Conservation (phyloP, 2,329 filamentous ascomycete genomes). For the Fusarium proliferatum region DNA sequence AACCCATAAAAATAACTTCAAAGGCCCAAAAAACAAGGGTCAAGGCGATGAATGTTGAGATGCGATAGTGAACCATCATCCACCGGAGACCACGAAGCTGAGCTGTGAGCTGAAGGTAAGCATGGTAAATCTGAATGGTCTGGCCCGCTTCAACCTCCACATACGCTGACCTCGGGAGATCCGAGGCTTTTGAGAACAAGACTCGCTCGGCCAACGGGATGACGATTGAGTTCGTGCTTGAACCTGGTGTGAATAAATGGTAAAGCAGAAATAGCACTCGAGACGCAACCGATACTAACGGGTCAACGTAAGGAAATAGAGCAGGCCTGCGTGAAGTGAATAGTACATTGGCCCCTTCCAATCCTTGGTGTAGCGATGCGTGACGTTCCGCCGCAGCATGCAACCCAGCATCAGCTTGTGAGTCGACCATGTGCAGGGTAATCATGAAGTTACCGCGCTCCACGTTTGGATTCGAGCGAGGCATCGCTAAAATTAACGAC, state of each 20-base stretch:
- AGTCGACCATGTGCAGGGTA: constrained; percentile 74
- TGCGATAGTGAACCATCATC: constrained; percentile 86
- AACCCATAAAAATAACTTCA: constrained; percentile 74
- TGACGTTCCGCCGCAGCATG: constrained; percentile 45
- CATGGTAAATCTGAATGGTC: constrained; percentile 80
- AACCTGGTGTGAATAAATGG: constrained; percentile 73
- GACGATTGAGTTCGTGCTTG: constrained; percentile 71
- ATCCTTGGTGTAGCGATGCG: constrained; percentile 49
- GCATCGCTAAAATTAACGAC: constrained; percentile 77
- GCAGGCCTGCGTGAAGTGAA: constrained; percentile 78
- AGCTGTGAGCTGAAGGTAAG: constrained; percentile 76
- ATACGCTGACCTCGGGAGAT: constrained; percentile 59
- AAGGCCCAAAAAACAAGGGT: constrained; percentile 80
- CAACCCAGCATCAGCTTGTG: constrained; percentile 45
- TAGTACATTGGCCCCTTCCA: constrained; percentile 57
- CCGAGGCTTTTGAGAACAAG: constrained; percentile 63
- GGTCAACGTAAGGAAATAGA: constrained; percentile 82
- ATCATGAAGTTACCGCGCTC: constrained; percentile 95
- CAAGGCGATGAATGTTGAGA: constrained; percentile 75
- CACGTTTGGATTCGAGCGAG: constrained; percentile 80
- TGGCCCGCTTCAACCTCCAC: constrained; percentile 77
- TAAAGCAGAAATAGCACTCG: constrained; percentile 73
- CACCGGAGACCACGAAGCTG: constrained; percentile 81
- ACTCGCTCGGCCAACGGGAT: constrained; percentile 80
- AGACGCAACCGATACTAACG: constrained; percentile 70